Conservation (phyloP, 129 eudicot genomes). For the Pseudognaphalium luteoalbum region DNA sequence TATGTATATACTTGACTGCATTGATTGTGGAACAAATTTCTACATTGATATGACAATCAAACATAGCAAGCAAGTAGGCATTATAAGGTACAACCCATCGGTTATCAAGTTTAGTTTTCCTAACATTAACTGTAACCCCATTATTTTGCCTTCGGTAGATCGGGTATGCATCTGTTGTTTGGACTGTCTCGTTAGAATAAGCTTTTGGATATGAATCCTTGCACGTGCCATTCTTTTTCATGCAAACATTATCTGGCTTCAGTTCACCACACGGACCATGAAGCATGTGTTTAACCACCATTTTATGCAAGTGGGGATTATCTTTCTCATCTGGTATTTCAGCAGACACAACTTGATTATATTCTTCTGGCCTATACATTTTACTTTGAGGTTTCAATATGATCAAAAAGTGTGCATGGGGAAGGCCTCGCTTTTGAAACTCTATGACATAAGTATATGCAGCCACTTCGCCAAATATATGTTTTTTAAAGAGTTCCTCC, state of each 20-base stretch:
- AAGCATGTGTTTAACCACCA: conserved; percentile 31
- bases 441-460: conserved; percentile 22
- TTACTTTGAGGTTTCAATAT: conserved; percentile 18
- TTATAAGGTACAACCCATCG: background rate
- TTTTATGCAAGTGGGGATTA: background rate
- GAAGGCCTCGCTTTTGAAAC: background rate
- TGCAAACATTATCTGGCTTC: background rate
- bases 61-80: background rate
- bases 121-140: background rate
- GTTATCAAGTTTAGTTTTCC: background rate
- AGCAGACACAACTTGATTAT: conserved; percentile 23
- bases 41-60: background rate
- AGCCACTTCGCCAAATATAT: conserved; percentile 15
- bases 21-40: conserved; percentile 24
- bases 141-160: conserved; percentile 22
- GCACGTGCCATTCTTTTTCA: conserved; percentile 3
- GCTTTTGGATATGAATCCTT: conserved; percentile 21
- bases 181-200: conserved; percentile 1
- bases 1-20: conserved; percentile 28
- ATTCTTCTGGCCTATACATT: conserved; percentile 15
- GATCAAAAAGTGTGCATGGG: background rate
- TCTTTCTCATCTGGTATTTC: conserved; percentile 25
- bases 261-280: conserved; percentile 42
- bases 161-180: conserved; percentile 29
- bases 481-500: background rate